These are phyloP conservation scores for Plasmodiophora brassicae DNA, from an alignment of 208 protist species.

Conservation along the genomic window DNA sequence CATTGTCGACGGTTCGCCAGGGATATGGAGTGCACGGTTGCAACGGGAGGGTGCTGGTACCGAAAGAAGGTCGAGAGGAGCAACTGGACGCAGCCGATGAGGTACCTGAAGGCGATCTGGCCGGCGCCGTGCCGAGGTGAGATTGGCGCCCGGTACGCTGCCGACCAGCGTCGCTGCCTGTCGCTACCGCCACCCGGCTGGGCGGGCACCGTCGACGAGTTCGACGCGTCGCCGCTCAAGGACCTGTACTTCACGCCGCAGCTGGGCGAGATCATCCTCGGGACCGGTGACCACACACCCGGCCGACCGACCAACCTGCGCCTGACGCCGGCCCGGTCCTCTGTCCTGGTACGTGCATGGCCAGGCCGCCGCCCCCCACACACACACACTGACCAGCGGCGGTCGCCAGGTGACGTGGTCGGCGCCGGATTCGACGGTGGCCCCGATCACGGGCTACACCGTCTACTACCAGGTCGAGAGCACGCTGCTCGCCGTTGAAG, in stretches of 20 bases:
- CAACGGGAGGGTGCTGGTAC: neutral
- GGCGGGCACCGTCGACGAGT: neutral
- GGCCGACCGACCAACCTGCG: neutral
- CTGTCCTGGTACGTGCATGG: no score
- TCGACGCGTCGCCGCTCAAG: neutral
- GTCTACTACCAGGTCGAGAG: constrained; percentile 22
- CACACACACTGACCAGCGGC: no score
- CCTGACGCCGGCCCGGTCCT: neutral
- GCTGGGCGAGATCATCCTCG: neutral
- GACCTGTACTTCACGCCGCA: constrained; percentile 19
- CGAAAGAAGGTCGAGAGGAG: neutral
- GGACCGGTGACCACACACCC: neutral
- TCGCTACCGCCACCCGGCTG: neutral
- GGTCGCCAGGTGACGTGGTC: no score
- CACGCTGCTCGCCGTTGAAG: neutral
- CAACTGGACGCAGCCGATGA: neutral
- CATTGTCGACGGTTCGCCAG: no score
- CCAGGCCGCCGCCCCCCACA: no score
- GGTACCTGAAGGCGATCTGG: constrained; percentile 16
- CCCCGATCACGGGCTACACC: neutral
- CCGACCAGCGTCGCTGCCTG: neutral
- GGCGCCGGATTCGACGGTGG: neutral
- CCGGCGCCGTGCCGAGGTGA: neutral
- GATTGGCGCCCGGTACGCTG: neutral
- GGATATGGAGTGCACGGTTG: neutral